These are phyloP conservation scores for Bothriochloa decipiens DNA, from an alignment of 176 grass and related monocot genomes.

Conservation along the genomic window DNA sequence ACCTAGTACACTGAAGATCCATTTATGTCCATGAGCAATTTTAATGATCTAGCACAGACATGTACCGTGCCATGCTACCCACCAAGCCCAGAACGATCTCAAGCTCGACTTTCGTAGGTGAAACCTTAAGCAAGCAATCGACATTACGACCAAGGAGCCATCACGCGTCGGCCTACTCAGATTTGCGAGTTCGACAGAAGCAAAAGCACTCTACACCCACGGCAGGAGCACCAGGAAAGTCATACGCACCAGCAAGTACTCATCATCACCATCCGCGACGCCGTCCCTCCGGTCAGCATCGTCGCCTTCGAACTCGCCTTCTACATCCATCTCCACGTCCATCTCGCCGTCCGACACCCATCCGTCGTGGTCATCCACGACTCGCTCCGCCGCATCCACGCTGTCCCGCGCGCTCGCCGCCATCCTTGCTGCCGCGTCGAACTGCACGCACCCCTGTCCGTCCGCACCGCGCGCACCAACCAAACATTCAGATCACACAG, in stretches of 20 bases:
- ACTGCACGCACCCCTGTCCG: conserved; percentile 15
- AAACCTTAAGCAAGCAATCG: background rate
- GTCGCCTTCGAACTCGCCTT: conserved; percentile 13
- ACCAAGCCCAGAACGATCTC: conserved; percentile 1
- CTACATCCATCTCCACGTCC: conserved; percentile 43
- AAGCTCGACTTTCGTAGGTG: background rate
- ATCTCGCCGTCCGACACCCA: conserved; percentile 54
- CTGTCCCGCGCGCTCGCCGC: conserved; percentile 33
- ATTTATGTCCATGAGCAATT: background rate
- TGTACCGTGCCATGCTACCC: background rate
- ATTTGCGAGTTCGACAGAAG: conserved; percentile 12
- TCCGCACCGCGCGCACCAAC: background rate
- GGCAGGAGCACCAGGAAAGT: background rate
- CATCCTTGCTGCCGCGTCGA: conserved; percentile 23
- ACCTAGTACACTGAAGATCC: conserved; percentile 2
- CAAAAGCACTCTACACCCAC: background rate
- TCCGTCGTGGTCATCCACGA: conserved; percentile 20
- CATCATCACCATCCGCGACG: conserved; percentile 40
- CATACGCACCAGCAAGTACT: conserved; percentile 53
- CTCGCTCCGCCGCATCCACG: background rate
- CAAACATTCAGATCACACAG: conserved; percentile 34
- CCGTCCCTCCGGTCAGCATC: conserved; percentile 22
- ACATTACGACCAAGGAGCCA: background rate
- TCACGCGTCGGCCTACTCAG: background rate
- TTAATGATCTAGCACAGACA: background rate